phyloP scores from a whole-genome alignment of 306 rosid species.

The Senna siamea region DNA sequence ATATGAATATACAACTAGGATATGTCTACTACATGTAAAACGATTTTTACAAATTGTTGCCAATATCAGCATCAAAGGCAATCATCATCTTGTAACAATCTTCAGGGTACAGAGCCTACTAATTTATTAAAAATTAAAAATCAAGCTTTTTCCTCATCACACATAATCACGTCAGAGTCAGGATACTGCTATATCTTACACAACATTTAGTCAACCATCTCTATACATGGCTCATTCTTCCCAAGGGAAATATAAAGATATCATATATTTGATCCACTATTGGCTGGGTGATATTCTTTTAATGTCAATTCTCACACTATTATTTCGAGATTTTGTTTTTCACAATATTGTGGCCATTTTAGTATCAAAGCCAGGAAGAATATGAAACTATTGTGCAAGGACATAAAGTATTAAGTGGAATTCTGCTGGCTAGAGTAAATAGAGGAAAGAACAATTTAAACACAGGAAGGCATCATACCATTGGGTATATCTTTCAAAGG shows the following conservation, averaged over 20 bases:
- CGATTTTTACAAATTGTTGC: background rate
- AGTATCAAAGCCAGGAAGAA: background rate
- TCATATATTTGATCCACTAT: constrained; percentile 17
- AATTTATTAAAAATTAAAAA: background rate
- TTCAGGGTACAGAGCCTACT: background rate
- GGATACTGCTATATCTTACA: background rate
- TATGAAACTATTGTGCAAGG: constrained; percentile 16
- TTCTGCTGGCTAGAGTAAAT: constrained; percentile 9
- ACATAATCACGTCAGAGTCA: constrained; percentile 5
- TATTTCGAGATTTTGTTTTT: background rate
- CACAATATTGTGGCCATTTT: background rate
- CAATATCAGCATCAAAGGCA: constrained; percentile 1
- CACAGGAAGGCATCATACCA: constrained; percentile 55
- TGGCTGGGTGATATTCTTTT: background rate
- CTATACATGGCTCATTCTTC: background rate
- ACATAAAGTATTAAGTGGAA: background rate
- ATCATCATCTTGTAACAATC: constrained; percentile 26
- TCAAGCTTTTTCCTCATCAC: constrained; percentile 6
- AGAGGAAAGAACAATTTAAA: constrained; percentile 13
- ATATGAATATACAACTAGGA: background rate
- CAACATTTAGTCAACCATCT: background rate
- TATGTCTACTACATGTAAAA: background rate
- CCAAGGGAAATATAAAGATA: background rate
- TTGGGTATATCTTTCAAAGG: constrained; percentile 94
- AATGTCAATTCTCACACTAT: background rate